phyloP scores from a whole-genome alignment of 768 basidiomycete species.

The Boletus sp. region DNA sequence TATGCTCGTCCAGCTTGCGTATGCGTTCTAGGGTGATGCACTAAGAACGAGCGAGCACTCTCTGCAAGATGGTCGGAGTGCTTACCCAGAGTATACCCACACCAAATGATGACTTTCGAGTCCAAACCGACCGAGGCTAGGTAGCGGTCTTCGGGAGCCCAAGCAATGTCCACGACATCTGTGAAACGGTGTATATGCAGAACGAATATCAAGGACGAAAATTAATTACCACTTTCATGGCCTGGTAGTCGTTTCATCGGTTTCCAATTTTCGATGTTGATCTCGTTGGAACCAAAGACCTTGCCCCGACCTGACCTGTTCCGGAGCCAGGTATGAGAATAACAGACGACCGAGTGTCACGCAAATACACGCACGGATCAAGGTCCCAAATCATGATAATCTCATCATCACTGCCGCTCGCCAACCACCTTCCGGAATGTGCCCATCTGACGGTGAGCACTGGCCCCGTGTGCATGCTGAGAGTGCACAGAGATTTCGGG shows the following conservation, averaged over 20 bases:
- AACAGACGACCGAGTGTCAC: not conserved
- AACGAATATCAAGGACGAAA: not conserved
- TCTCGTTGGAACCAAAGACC: slow-evolving; percentile 92
- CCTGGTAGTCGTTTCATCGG: slow-evolving; percentile 88
- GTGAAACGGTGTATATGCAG: slow-evolving; percentile 3
- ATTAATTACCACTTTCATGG: slow-evolving; percentile 81
- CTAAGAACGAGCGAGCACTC: not conserved
- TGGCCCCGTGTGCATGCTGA: slow-evolving; percentile 92
- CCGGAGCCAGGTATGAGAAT: slow-evolving; percentile 7
- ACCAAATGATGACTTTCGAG: slow-evolving; percentile 90
- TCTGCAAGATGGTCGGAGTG: not conserved
- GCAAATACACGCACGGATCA: slow-evolving; percentile 68
- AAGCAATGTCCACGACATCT: slow-evolving; percentile 96
- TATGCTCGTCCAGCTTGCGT: slow-evolving; percentile 81
- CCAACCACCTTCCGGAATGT: slow-evolving; percentile 89
- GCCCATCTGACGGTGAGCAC: slow-evolving; percentile 94
- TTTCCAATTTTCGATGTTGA: slow-evolving; percentile 98
- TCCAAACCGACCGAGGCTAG: slow-evolving; percentile 94
- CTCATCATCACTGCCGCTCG: slow-evolving; percentile 94
- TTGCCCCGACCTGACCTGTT: slow-evolving; percentile 74
- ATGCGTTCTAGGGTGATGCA: slow-evolving; percentile 59
- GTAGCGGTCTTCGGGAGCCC: slow-evolving; percentile 91
- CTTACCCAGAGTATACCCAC: slow-evolving; percentile 85
- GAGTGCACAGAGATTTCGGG: slow-evolving; percentile 86
- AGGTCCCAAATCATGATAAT: slow-evolving; percentile 97